Evolutionary conservation across 2,329 filamentous ascomycete genomes (phyloP).

Genomic region (Pochonia chlamydosporia): DNA sequence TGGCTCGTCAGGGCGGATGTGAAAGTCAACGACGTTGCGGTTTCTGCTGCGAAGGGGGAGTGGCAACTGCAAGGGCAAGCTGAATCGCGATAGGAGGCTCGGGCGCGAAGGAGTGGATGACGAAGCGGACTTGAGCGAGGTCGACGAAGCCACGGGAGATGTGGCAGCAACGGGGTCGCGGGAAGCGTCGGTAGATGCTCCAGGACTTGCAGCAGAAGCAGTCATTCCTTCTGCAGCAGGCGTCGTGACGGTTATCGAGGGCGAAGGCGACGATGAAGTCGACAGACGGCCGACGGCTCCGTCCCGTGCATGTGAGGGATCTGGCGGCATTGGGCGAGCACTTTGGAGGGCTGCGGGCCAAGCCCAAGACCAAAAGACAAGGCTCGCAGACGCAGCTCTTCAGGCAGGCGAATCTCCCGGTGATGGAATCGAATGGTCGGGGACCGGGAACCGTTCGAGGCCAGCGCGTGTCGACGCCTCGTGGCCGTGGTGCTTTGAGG

Average conservation of each 20-base stretch:
- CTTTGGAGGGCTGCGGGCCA: conserved; percentile 9
- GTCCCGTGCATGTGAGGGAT: conserved; percentile 9
- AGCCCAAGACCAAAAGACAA: conserved; percentile 6
- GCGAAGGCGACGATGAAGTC: conserved; percentile 14
- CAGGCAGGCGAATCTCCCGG: neutral
- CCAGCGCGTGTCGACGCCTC: conserved; percentile 5
- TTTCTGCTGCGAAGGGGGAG: conserved; percentile 44
- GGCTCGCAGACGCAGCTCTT: conserved; percentile 5
- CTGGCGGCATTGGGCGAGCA: conserved; percentile 17
- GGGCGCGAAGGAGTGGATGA: conserved; percentile 21
- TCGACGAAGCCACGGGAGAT: neutral
- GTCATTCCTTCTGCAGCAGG: neutral
- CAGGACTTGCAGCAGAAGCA: neutral
- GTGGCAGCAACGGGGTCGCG: conserved; percentile 25
- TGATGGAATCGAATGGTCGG: too few species aligned
- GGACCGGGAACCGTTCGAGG: too few species aligned
- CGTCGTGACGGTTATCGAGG: conserved; percentile 9
- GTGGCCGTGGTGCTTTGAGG: conserved; percentile 1
- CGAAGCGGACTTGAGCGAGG: conserved; percentile 13
- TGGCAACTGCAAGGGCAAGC: conserved; percentile 36
- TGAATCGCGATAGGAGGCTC: conserved; percentile 46
- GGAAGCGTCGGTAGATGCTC: conserved; percentile 14
- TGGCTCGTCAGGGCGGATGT: conserved; percentile 70
- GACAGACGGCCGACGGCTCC: conserved; percentile 14
- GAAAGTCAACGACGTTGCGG: conserved; percentile 71